Conservation (phyloP, 345 rosid species). For the Erysimum cheiranthoides region DNA sequence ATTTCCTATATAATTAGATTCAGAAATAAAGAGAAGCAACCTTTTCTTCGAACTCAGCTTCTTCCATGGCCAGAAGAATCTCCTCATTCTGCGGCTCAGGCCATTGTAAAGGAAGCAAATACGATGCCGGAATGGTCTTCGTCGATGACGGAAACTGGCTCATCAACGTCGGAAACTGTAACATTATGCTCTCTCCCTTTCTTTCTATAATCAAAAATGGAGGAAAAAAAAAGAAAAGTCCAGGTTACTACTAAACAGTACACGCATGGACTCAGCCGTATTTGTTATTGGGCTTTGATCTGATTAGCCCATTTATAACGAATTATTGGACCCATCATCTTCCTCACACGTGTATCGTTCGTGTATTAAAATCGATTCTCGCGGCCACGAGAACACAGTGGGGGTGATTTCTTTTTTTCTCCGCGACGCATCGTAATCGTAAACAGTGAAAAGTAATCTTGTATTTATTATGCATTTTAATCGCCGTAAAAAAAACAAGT, state of each 20-base stretch:
- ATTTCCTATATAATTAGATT: not conserved
- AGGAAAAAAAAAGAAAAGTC: not conserved
- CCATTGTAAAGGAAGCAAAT: conserved; percentile 73
- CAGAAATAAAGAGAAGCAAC: conserved; percentile 41
- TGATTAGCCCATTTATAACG: not conserved
- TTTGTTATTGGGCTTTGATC: not conserved
- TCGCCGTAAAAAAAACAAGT: not conserved
- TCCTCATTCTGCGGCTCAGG: conserved; percentile 80
- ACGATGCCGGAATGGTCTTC: conserved; percentile 66
- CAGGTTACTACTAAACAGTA: not conserved
- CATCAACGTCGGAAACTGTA: conserved; percentile 90
- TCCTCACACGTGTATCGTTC: not conserved
- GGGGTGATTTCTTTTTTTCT: no score
- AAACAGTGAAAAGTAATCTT: not conserved
- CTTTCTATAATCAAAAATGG: not conserved
- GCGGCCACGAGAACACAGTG: no score
- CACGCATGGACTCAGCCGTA: not conserved
- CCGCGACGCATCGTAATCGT: no score
- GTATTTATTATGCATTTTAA: not conserved
- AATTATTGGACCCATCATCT: not conserved
- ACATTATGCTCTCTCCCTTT: conserved; percentile 51
- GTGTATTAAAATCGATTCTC: no score
- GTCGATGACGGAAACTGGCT: conserved; percentile 69
- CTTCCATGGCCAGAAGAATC: conserved; percentile 88
- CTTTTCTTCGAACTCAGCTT: conserved; percentile 80